Percentiles rank a stretch among this genome's conserved stretches.
These are phyloP conservation scores for Acer campestre DNA, from an alignment of 345 rosid species.

Conservation along the genomic window DNA sequence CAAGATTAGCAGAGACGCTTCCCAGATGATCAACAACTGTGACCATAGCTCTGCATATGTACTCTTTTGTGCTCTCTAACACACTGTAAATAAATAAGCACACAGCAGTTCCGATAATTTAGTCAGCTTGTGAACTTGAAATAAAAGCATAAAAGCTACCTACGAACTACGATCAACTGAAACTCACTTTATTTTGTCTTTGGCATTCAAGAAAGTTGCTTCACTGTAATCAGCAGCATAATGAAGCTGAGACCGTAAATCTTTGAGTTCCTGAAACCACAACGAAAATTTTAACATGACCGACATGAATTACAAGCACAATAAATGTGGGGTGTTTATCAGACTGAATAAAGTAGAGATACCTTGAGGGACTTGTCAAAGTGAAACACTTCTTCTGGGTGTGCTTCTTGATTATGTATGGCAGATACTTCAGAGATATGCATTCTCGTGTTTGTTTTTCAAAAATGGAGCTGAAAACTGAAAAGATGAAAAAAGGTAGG, in stretches of 20 bases:
- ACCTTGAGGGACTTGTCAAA: slow-evolving; percentile 65
- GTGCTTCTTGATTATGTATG: slow-evolving; percentile 24
- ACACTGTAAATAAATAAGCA: slow-evolving; percentile 32
- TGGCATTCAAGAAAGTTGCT: slow-evolving; percentile 46
- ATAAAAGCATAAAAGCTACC: neutral
- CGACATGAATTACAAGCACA: neutral
- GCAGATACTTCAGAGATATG: slow-evolving; percentile 24
- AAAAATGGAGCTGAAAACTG: neutral
- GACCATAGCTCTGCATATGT: slow-evolving; percentile 60
- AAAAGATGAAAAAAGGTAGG: neutral
- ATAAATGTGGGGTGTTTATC: neutral
- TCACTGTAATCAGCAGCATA: slow-evolving; percentile 66
- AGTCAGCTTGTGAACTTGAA: neutral
- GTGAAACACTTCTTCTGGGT: slow-evolving; percentile 31
- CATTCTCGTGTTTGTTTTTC: slow-evolving; percentile 24
- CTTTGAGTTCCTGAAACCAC: slow-evolving; percentile 55
- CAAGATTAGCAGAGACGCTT: slow-evolving; percentile 55
- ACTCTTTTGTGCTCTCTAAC: slow-evolving; percentile 67
- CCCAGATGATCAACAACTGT: slow-evolving; percentile 75
- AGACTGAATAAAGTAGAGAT: neutral
- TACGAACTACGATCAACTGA: neutral
- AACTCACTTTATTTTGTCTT: slow-evolving; percentile 48
- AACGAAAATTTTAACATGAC: neutral
- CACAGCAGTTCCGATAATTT: neutral
- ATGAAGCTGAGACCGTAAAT: slow-evolving; percentile 69